phyloP scores from a whole-genome alignment of 1,284 basidiomycete genomes.

The Marasmius sp. region DNA sequence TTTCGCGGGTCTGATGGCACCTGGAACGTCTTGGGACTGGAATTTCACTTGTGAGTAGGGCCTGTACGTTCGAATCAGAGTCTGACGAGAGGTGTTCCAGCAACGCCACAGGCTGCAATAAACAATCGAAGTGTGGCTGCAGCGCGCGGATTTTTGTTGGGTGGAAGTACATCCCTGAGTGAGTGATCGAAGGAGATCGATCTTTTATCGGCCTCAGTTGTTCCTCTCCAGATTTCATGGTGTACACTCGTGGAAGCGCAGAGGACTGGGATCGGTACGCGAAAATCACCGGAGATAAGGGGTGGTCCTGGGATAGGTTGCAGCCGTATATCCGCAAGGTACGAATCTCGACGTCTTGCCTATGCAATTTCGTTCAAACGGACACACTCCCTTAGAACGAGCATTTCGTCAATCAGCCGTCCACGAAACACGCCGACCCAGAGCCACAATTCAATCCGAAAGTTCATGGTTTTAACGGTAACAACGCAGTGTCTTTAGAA shows the following conservation, averaged over 20 bases:
- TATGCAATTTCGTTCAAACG: not conserved
- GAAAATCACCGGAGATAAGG: conserved; percentile 32
- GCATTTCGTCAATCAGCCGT: not conserved
- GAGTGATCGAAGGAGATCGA: conserved; percentile 9
- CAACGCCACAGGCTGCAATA: conserved; percentile 29
- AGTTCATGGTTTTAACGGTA: conserved; percentile 14
- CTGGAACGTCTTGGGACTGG: conserved; percentile 28
- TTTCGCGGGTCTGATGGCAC: conserved; percentile 16
- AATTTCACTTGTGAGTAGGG: conserved; percentile 25
- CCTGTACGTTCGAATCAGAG: no score
- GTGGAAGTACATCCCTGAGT: conserved; percentile 39
- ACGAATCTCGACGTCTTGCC: not conserved
- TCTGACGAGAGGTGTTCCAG: conserved; percentile 1
- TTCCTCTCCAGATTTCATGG: conserved; percentile 33
- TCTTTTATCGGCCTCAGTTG: not conserved
- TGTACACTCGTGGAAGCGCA: conserved; percentile 38
- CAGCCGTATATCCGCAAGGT: conserved; percentile 36
- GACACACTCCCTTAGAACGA: conserved; percentile 14
- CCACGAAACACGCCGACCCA: conserved; percentile 4
- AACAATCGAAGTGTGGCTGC: conserved; percentile 26
- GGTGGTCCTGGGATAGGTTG: conserved; percentile 41
- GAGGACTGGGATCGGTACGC: conserved; percentile 42
- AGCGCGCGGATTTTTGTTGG: conserved; percentile 34
- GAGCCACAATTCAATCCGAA: conserved; percentile 12
- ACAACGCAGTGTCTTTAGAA: conserved; percentile 11